Base-by-base conservation (phyloP, 169 alveolate genomes). In the Cryptosporidium baileyi region DNA sequence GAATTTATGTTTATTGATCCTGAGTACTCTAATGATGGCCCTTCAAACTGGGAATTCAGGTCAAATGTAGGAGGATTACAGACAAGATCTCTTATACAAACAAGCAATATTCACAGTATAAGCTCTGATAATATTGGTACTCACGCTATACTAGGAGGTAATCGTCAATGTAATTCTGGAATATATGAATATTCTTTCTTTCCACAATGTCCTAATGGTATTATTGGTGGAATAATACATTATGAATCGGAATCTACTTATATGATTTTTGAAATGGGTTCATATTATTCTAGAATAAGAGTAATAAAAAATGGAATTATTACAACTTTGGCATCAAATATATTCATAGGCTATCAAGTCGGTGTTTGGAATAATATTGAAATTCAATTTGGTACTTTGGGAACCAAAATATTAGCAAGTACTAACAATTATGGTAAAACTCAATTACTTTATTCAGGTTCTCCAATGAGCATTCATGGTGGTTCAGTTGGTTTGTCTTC, bases 31-130 rank as follows among this genome's bases (percentile, higher is more conserved):
- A 40, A 74, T 43, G 67, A 74, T 19, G 85, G 85, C 19, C 85
- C 85, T 28, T 74, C 85, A 1, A 74, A 74, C 67, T 74, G 85
- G 85, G 85, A 74, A 34, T 74, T 74, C 85, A 67, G 85, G n/a
- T 74, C 85, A 51, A 74, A 74, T 38, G 60, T 74, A 24, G 85
- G 85, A 38, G 85, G 85, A 13, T 38, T 74, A 22, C 85, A 74
- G 40, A 40, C 85, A 13, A 74, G 85, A 57, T 74, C 85, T 49
- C 30, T 74, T n/a, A 45, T 74, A 24, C 85, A 74, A 74, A 74
- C 85, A 6, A 74, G 85, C 11, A 74, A 74, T 41, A 57, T 74
- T 54, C 74, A 74, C 60, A 74, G 85, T 41, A 74, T 57, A 22
- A 74, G 85, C 57, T 54, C 74, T 19, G 85, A 74, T 22, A 74